phyloP scores from a whole-genome alignment of 371 early-diverging fungal genomes.

The Zychaea mexicana region DNA sequence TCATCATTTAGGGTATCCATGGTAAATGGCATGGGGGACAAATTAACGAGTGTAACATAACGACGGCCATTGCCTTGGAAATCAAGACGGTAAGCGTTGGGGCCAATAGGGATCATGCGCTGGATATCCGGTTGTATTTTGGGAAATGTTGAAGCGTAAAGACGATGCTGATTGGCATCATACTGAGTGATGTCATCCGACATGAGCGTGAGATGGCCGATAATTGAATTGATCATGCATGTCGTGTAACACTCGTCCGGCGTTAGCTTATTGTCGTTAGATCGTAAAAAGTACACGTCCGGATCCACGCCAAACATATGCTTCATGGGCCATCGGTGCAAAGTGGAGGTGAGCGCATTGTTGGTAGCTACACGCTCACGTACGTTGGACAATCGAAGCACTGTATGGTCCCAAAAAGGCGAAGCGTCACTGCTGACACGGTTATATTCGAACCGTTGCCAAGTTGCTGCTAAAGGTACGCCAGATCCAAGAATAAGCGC shows the following conservation, averaged over 20 bases:
- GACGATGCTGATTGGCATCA: slow-evolving; percentile 19
- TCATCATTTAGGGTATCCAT: background rate
- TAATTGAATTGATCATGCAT: slow-evolving; percentile 35
- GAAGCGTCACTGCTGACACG: slow-evolving; percentile 52
- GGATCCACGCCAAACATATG: slow-evolving; percentile 53
- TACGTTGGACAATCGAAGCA: slow-evolving; percentile 34
- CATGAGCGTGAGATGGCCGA: slow-evolving; percentile 49
- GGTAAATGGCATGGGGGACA: slow-evolving; percentile 33
- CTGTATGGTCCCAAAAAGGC: slow-evolving; percentile 43
- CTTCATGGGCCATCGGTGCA: slow-evolving; percentile 47
- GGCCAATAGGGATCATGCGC: slow-evolving; percentile 9
- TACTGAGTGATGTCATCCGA: slow-evolving; percentile 42
- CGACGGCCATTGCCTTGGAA: slow-evolving; percentile 16
- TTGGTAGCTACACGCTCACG: slow-evolving; percentile 48
- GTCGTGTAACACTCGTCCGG: slow-evolving; percentile 36
- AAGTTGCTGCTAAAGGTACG: slow-evolving; percentile 40
- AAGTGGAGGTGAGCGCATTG: slow-evolving; percentile 46
- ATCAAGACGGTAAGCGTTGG: slow-evolving; percentile 20
- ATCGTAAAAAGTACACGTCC: slow-evolving; percentile 47
- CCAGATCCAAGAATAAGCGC: slow-evolving; percentile 48
- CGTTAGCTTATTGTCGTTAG: slow-evolving; percentile 43
- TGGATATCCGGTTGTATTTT: slow-evolving; percentile 17
- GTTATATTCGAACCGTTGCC: slow-evolving; percentile 43
- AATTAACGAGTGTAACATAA: slow-evolving; percentile 33
- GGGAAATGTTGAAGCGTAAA: slow-evolving; percentile 32